Evolutionary conservation across 2,329 filamentous ascomycete genomes (phyloP), one percentile per base, ranked within the genome.

Genomic region (Microsporum ferrugineum): DNA sequence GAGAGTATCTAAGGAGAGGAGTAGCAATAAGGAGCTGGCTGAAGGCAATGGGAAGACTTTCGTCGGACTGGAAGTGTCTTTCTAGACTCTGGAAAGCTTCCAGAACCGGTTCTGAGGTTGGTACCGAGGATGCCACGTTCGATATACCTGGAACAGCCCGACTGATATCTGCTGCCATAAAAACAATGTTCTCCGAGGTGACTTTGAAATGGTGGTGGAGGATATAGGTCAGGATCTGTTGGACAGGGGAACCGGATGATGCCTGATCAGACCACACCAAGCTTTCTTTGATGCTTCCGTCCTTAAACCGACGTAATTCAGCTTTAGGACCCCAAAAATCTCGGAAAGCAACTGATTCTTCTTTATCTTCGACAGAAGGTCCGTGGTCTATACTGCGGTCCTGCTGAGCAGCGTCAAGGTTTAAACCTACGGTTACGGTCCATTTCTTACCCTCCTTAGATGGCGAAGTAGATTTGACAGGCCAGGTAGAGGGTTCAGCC

Each of bases 321-420:
- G 94, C 84, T 71, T 94, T 95, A 7, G 92, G 87, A 5, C 92
- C 94, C 94, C 95, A 99, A 71, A 99, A 97, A 38, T 86, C 84
- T 39, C 89, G 88, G 72, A 96, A 99, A 36, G 81, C 81, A 7
- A 85, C 84, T 29, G 91, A 88, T 65, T 90, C 89, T 65, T 88
- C 85, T 73, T 92, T 91, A 63, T 94, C 83, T 70, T 97, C 91
- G 1, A 90, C 89, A 0, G 87, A 77, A 3, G 94, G 94, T 0
- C 94, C 94, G 71, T 91, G 88, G 66, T 99, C 94, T 64, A 96
- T 88, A 55, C 86, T 81, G 36, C 91, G 86, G 60, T 82, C 78
- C 68, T 87, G 86, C 66, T 89, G 88, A 41, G 82, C 79, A 0
- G 88, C 80, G 67, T 96, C 84, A 56, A 92, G 85, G 7, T 88